Percentiles rank a stretch among this genome's conserved stretches.
Conservation (phyloP, 768 basidiomycete genomes). For the Pholiota microspora region DNA sequence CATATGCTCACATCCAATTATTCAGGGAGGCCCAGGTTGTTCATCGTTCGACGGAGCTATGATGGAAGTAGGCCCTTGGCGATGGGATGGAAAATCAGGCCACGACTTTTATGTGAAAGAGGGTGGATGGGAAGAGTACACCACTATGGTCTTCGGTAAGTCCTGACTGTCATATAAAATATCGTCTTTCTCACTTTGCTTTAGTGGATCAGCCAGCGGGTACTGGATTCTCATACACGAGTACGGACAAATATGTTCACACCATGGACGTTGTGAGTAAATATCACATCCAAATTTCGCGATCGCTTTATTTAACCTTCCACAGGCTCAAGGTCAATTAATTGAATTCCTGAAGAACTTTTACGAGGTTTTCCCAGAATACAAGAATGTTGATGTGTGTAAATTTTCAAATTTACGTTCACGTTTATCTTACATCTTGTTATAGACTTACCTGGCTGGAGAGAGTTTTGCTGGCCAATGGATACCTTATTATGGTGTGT, state of each 20-base stretch:
- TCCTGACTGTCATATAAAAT: conserved; percentile 9
- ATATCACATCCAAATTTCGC: background rate
- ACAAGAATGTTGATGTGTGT: conserved; percentile 76
- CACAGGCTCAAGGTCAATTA: conserved; percentile 73
- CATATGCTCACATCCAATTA: conserved; percentile 5
- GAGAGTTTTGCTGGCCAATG: conserved; percentile 98
- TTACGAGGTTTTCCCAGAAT: conserved; percentile 90
- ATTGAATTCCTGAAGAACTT: conserved; percentile 86
- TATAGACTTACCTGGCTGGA: conserved; percentile 90
- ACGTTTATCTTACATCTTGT: conserved; percentile 2
- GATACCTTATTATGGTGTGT: conserved; percentile 89
- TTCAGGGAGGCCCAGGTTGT: conserved; percentile 92
- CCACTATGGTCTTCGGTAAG: conserved; percentile 89
- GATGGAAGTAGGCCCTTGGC: conserved; percentile 98
- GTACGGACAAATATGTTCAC: conserved; percentile 82
- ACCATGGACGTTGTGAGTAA: conserved; percentile 59
- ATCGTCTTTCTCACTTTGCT: conserved; percentile 7
- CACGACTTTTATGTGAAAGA: conserved; percentile 71
- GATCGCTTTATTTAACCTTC: conserved; percentile 5
- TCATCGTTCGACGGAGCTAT: conserved; percentile 96
- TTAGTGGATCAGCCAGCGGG: conserved; percentile 97
- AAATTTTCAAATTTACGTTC: background rate
- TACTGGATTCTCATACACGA: conserved; percentile 89
- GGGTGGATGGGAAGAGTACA: conserved; percentile 98
- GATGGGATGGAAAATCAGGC: conserved; percentile 54